These are phyloP conservation scores for Candida pseudofarinosa DNA, from an alignment of 805 yeast genomes.

Conservation along the genomic window DNA sequence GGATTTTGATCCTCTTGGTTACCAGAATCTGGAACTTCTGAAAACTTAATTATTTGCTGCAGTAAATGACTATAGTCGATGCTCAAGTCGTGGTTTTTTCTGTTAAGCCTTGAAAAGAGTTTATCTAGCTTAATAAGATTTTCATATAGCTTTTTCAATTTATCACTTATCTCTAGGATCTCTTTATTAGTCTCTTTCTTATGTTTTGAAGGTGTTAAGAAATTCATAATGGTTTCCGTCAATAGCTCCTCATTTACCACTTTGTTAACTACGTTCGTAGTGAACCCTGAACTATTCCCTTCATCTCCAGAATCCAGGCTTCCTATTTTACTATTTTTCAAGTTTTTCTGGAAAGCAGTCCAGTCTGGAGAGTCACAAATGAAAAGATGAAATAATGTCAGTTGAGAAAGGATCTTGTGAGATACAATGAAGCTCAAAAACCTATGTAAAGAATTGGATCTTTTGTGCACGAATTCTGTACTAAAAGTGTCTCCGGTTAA, in stretches of 20 bases:
- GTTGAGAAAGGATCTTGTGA: constrained; percentile 69
- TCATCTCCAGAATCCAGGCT: constrained; percentile 3
- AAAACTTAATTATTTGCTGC: constrained; percentile 63
- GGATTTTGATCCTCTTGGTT: constrained; percentile 6
- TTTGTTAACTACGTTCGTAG: constrained; percentile 28
- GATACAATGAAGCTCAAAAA: constrained; percentile 68
- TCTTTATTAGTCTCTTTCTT: constrained; percentile 74
- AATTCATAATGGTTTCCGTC: constrained; percentile 90
- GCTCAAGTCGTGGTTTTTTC: constrained; percentile 68
- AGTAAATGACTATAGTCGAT: constrained; percentile 71
- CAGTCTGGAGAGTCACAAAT: constrained; percentile 68
- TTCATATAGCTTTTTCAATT: constrained; percentile 79
- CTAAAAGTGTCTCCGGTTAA: constrained; percentile 91
- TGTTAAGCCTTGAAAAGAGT: constrained; percentile 67
- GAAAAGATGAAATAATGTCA: constrained; percentile 68
- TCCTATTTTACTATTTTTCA: constrained; percentile 30
- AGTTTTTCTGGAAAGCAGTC: constrained; percentile 60
- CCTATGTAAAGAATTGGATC: constrained; percentile 76
- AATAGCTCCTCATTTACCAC: constrained; percentile 66
- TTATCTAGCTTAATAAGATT: constrained; percentile 75
- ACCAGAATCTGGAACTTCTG: constrained; percentile 34
- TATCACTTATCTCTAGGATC: constrained; percentile 61
- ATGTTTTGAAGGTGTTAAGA: constrained; percentile 68
- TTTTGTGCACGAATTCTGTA: constrained; percentile 72
- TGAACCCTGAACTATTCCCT: constrained; percentile 13